A percentile compares a stretch with the other conserved stretches of the same genome.
Conservation (phyloP, 768 basidiomycete species). For the Infundibulicybe gibba region DNA sequence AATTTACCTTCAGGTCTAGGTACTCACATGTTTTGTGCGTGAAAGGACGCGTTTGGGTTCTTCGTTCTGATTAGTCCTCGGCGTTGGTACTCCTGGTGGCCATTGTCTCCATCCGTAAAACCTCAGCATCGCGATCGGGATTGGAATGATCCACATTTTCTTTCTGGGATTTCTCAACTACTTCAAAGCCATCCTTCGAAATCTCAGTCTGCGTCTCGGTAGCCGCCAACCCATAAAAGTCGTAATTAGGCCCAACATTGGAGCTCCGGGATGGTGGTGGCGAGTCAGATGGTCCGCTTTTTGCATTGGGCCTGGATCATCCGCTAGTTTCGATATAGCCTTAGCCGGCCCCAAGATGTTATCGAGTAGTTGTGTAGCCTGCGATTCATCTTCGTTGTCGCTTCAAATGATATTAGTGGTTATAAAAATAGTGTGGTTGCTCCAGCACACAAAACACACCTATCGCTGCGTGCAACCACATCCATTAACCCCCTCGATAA, state of each 20-base stretch:
- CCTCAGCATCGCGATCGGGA: slow-evolving; percentile 5
- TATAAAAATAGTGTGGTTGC: neutral
- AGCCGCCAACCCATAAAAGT: slow-evolving; percentile 52
- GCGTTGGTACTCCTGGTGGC: no score
- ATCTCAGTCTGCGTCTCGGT: slow-evolving; percentile 53
- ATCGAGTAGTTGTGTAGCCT: slow-evolving; percentile 50
- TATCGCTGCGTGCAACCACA: slow-evolving; percentile 21
- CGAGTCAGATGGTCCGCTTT: slow-evolving; percentile 11
- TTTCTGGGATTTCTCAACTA: slow-evolving; percentile 46
- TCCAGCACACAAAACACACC: slow-evolving; percentile 24
- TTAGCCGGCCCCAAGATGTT: slow-evolving; percentile 27
- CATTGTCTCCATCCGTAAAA: no score
- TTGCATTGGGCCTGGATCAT: slow-evolving; percentile 15
- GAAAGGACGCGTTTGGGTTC: slow-evolving; percentile 6
- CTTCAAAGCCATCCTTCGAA: slow-evolving; percentile 25
- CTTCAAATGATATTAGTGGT: slow-evolving; percentile 21
- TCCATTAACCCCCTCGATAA: slow-evolving; percentile 25
- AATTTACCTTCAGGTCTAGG: slow-evolving; percentile 7
- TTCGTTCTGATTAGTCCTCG: slow-evolving; percentile 7
- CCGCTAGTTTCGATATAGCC: no score
- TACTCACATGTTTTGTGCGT: slow-evolving; percentile 9
- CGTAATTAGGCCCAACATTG: slow-evolving; percentile 40
- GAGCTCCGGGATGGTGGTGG: slow-evolving; percentile 12
- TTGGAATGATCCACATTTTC: slow-evolving; percentile 33
- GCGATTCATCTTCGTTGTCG: slow-evolving; percentile 40